Percentiles rank a stretch among this genome's conserved stretches.
Conservation (phyloP, 306 rosid genomes). For the Glycyrrhiza uralensis region DNA sequence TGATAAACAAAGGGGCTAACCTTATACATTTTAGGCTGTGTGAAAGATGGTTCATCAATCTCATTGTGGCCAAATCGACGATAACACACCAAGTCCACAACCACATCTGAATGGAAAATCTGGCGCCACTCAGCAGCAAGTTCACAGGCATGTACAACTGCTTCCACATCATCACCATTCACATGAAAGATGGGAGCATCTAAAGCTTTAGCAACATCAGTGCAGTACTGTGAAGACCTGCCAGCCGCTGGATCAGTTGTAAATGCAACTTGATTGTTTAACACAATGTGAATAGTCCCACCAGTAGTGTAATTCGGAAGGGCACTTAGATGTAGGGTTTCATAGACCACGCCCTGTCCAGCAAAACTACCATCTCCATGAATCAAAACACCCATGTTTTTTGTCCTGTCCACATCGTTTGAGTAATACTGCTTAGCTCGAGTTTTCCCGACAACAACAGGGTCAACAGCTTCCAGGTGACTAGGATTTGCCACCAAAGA, state of each 20-base stretch:
- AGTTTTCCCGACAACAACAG: constrained; percentile 91
- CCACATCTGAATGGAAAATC: constrained; percentile 94
- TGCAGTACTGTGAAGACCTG: constrained; percentile 89
- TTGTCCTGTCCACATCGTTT: constrained; percentile 65
- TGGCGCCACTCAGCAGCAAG: constrained; percentile 99
- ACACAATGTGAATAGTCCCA: constrained; percentile 88
- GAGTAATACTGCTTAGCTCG: constrained; percentile 90
- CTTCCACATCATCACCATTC: constrained; percentile 92
- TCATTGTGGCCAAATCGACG: constrained; percentile 97
- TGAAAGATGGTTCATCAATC: constrained; percentile 96
- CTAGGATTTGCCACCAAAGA: constrained; percentile 95
- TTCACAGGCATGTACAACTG: constrained; percentile 94
- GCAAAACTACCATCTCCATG: constrained; percentile 99
- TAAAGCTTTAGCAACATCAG: constrained; percentile 95
- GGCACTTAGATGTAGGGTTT: constrained; percentile 92
- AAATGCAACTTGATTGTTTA: constrained; percentile 94
- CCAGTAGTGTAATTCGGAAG: constrained; percentile 96
- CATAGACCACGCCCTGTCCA: constrained; percentile 97
- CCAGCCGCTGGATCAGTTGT: constrained; percentile 89
- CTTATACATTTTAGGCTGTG: constrained; percentile 98
- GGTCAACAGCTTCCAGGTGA: constrained; percentile 96
- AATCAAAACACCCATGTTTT: constrained; percentile 80
- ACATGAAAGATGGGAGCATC: constrained; percentile 92
- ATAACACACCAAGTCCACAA: constrained; percentile 92
- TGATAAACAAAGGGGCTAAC: constrained; percentile 39